Evolutionary conservation across 495 filamentous ascomycete genomes (phyloP).

Genomic region (Trichoderma virens): DNA sequence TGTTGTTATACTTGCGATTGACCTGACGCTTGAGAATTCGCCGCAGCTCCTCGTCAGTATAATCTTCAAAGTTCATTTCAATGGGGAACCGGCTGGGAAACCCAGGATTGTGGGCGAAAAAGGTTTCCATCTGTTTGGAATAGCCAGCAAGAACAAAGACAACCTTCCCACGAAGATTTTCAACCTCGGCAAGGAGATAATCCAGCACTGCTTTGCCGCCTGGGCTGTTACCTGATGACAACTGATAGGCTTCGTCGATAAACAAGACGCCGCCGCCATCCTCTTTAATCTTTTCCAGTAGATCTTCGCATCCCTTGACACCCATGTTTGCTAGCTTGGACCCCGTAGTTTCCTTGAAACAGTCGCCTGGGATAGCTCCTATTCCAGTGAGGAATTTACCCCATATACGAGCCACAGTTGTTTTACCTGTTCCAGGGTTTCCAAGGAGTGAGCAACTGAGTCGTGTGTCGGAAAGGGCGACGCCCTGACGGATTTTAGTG

Average conservation of each 20-base stretch:
- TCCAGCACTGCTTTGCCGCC: constrained; percentile 60
- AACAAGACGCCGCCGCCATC: constrained; percentile 63
- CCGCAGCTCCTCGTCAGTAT: constrained; percentile 56
- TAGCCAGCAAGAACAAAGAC: constrained; percentile 76
- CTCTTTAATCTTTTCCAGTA: constrained; percentile 48
- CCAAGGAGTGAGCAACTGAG: constrained; percentile 61
- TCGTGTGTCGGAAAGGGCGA: constrained; percentile 49
- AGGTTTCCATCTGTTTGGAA: constrained; percentile 68
- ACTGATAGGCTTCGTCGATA: constrained; percentile 73
- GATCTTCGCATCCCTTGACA: constrained; percentile 46
- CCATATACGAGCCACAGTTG: constrained; percentile 72
- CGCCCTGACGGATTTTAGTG: constrained; percentile 45
- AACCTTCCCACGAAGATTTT: constrained; percentile 66
- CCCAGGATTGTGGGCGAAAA: constrained; percentile 73
- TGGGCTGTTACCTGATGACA: constrained; percentile 46
- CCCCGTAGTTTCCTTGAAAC: constrained; percentile 62
- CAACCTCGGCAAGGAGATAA: constrained; percentile 66
- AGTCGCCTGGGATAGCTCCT: constrained; percentile 44
- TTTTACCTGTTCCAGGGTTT: constrained; percentile 82
- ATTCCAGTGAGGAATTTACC: constrained; percentile 58
- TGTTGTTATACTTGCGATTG: constrained; percentile 34
- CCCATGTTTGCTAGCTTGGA: constrained; percentile 58
- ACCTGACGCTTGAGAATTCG: constrained; percentile 47
- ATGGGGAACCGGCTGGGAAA: constrained; percentile 65
- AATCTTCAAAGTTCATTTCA: constrained; percentile 60